These are phyloP conservation scores for Trichoderma hamatum DNA, from an alignment of 2,329 filamentous ascomycete genomes.

Conservation along the genomic window DNA sequence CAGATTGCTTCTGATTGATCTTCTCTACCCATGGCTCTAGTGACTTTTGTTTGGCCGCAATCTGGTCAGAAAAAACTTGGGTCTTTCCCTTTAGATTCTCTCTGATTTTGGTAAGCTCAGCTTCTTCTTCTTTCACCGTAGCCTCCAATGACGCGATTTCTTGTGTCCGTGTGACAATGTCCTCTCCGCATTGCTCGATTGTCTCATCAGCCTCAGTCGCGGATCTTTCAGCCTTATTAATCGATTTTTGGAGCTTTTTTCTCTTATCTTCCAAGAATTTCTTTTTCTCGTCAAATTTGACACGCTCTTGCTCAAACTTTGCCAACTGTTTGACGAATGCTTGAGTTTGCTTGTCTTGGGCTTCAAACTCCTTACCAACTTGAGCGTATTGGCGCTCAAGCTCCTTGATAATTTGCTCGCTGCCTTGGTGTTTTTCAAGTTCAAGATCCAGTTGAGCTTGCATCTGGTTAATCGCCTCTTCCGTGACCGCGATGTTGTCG, in stretches of 20 bases:
- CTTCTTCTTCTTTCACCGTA: conserved; percentile 76
- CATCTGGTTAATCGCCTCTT: conserved; percentile 89
- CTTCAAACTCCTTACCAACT: conserved; percentile 80
- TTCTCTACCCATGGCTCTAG: conserved; percentile 96
- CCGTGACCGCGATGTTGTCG: conserved; percentile 84
- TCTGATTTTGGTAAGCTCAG: conserved; percentile 79
- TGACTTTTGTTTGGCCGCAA: conserved; percentile 87
- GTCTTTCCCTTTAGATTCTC: conserved; percentile 94
- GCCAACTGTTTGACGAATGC: conserved; percentile 81
- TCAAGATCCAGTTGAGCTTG: conserved; percentile 84
- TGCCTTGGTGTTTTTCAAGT: conserved; percentile 87
- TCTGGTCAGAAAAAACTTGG: conserved; percentile 89
- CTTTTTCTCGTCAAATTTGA: conserved; percentile 97
- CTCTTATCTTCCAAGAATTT: conserved; percentile 91
- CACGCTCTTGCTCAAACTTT: conserved; percentile 92
- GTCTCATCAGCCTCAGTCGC: conserved; percentile 74
- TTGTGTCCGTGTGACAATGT: conserved; percentile 75
- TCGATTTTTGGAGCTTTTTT: conserved; percentile 91
- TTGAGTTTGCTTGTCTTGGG: conserved; percentile 80
- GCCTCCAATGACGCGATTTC: conserved; percentile 78
- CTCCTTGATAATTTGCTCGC: conserved; percentile 85
- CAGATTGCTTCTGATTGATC: conserved; percentile 93
- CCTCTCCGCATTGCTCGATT: conserved; percentile 74
- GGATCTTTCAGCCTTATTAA: conserved; percentile 74
- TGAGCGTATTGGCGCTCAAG: conserved; percentile 83